phyloP scores from a whole-genome alignment of 2,329 filamentous ascomycete species.

The Fusarium sp. region DNA sequence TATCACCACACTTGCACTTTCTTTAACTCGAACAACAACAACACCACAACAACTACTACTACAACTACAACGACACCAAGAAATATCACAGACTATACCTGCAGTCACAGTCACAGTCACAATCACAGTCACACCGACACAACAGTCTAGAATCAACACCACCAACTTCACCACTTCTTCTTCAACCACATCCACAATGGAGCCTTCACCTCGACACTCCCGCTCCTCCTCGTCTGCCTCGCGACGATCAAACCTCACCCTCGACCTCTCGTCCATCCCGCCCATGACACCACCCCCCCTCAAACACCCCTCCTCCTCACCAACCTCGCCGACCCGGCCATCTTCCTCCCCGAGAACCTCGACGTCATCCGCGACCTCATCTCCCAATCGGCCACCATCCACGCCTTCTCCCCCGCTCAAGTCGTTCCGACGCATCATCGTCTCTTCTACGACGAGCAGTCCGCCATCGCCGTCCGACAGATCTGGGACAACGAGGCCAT shows the following conservation, averaged over 20 bases:
- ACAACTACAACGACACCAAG: not conserved
- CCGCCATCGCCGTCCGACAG: conserved; percentile 77
- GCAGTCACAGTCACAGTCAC: not conserved
- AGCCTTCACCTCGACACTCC: conserved; percentile 52
- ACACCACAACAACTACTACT: not conserved
- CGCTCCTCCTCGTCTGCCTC: conserved; percentile 61
- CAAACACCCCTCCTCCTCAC: conserved; percentile 87
- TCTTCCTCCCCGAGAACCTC: conserved; percentile 81
- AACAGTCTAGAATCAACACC: not conserved
- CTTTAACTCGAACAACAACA: not conserved
- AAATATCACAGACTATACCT: not conserved
- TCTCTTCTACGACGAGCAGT: conserved; percentile 78
- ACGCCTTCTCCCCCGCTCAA: conserved; percentile 83
- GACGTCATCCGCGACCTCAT: conserved; percentile 80
- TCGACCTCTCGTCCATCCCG: conserved; percentile 81
- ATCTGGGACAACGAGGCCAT: conserved; percentile 81
- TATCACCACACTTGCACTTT: conserved; percentile 9
- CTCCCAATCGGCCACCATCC: conserved; percentile 75
- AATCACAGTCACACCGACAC: not conserved
- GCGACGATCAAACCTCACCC: conserved; percentile 66
- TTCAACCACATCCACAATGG: conserved; percentile 46
- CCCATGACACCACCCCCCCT: conserved; percentile 77
- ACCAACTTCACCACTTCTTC: conserved; percentile 6
- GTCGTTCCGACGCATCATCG: conserved; percentile 84
- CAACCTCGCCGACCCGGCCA: conserved; percentile 78